Percentiles rank a stretch among this genome's conserved stretches.
Conservation (phyloP, 306 rosid species). For the Corylus americana region DNA sequence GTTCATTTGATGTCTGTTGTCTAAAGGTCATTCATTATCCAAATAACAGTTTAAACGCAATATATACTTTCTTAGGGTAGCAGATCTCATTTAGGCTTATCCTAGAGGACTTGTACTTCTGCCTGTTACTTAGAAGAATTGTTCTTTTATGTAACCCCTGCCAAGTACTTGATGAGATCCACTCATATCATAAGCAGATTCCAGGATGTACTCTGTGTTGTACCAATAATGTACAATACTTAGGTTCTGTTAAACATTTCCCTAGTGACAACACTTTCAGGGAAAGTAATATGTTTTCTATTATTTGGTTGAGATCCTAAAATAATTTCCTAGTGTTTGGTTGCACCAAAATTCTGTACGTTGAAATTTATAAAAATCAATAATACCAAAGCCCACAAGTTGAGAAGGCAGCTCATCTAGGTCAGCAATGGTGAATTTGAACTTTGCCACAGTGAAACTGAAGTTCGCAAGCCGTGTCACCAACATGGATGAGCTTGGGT, state of each 20-base stretch:
- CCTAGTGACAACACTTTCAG: too few relatives aligned
- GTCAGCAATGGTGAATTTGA: too few relatives aligned
- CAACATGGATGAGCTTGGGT: too few relatives aligned
- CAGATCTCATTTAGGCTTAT: background rate
- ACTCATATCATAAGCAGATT: background rate
- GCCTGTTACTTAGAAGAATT: background rate
- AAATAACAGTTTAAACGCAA: background rate
- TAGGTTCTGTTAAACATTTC: background rate
- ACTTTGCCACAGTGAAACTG: too few relatives aligned
- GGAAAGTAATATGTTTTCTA: too few relatives aligned
- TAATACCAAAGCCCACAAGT: too few relatives aligned
- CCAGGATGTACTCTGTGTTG: background rate
- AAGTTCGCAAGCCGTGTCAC: too few relatives aligned
- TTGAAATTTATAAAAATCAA: too few relatives aligned
- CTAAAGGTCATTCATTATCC: background rate
- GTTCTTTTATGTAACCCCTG: background rate
- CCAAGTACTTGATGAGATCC: background rate
- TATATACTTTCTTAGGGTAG: background rate
- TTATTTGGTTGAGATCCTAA: too few relatives aligned
- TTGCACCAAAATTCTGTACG: too few relatives aligned
- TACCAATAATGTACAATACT: background rate
- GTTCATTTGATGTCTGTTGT: slow-evolving; percentile 1
- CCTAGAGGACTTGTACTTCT: background rate
- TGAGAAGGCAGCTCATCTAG: too few relatives aligned
- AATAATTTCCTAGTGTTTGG: too few relatives aligned